Conservation (phyloP, 495 filamentous ascomycete species). For the Amphirosellinia nigrospora region DNA sequence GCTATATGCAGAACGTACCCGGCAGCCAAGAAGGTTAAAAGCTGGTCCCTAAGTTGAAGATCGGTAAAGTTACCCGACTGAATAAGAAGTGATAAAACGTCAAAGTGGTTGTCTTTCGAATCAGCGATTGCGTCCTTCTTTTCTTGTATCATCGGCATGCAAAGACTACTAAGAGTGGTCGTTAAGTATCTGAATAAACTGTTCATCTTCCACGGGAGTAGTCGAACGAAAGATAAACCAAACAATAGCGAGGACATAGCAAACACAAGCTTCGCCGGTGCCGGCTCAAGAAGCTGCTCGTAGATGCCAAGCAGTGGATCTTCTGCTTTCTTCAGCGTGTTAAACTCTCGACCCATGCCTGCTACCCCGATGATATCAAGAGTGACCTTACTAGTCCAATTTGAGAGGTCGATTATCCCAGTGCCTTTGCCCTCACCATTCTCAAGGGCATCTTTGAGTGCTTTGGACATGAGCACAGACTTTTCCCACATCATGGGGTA, state of each 20-base stretch:
- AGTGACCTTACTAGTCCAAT: slow-evolving; percentile 69
- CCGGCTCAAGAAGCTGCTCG: slow-evolving; percentile 54
- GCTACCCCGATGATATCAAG: slow-evolving; percentile 79
- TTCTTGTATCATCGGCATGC: slow-evolving; percentile 61
- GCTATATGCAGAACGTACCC: slow-evolving; percentile 46
- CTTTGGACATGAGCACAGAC: slow-evolving; percentile 37
- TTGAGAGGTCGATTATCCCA: slow-evolving; percentile 62
- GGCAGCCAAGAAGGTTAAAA: slow-evolving; percentile 84
- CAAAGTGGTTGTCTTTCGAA: slow-evolving; percentile 57
- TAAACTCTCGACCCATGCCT: slow-evolving; percentile 75
- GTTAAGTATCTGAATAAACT: slow-evolving; percentile 56
- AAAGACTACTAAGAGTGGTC: slow-evolving; percentile 59
- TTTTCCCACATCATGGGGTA: slow-evolving; percentile 80
- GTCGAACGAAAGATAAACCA: slow-evolving; percentile 50
- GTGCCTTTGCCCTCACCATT: slow-evolving; percentile 40
- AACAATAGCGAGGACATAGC: slow-evolving; percentile 49
- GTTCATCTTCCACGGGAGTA: slow-evolving; percentile 67
- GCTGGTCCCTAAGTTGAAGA: slow-evolving; percentile 77
- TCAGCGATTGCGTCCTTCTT: slow-evolving; percentile 63
- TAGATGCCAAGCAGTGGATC: slow-evolving; percentile 69
- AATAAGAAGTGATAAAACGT: slow-evolving; percentile 78
- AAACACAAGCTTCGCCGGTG: slow-evolving; percentile 42
- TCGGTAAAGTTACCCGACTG: slow-evolving; percentile 71
- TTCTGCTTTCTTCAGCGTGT: slow-evolving; percentile 61
- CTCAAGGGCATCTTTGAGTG: slow-evolving; percentile 43